Evolutionary conservation across 768 basidiomycete species (phyloP), one percentile per base, ranked within the genome.

Genomic region (Suillus tomentosus): DNA sequence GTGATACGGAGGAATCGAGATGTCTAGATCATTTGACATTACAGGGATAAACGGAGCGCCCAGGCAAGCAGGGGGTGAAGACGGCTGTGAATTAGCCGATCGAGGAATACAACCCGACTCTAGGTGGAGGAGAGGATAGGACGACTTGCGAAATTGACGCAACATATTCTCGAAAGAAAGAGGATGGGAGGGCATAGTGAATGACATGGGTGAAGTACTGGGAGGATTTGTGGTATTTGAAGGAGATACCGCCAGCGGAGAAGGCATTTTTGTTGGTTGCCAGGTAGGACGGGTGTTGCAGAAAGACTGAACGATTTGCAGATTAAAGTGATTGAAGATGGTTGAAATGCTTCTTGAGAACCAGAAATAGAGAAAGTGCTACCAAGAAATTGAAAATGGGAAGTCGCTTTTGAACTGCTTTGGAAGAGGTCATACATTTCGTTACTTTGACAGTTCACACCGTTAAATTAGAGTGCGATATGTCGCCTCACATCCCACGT

Each of bases 221-320:
- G 36, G 36, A 36, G 8, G 31, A 31, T 31, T 31, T 31, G 31
- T 31, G 36, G 36, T 37, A 37, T 37, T 37, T 76, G 74, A 76
- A 69, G 31, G 62, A 54, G 48, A 57, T 57, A 64, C 59, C 57
- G 54, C 75, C 39, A 65, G 67, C 67, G 72, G 73, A 74, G 75
- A 71, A 9, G 73, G 65, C 70, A 76, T 74, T 70, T 68, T 68
- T 70, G 70, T 67, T 77, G 74, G 74, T 77, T 31, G 73, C 73
- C 73, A 76, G 51, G 74, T 60, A 68, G 45, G 67, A 0, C 63
- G 70, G 67, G 64, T n/a, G 31, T 31, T 31, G 31, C 31, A 31
- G 31, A 31, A 31, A 48, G 65, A 65, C 2, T 68, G 56, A 66
- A 68, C 48, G 74, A 76, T 77, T 74, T 76, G 74, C 74, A 76